Evolutionary conservation across 192 early-diverging fungal species (phyloP).

Genomic region (Linderina pennispora): DNA sequence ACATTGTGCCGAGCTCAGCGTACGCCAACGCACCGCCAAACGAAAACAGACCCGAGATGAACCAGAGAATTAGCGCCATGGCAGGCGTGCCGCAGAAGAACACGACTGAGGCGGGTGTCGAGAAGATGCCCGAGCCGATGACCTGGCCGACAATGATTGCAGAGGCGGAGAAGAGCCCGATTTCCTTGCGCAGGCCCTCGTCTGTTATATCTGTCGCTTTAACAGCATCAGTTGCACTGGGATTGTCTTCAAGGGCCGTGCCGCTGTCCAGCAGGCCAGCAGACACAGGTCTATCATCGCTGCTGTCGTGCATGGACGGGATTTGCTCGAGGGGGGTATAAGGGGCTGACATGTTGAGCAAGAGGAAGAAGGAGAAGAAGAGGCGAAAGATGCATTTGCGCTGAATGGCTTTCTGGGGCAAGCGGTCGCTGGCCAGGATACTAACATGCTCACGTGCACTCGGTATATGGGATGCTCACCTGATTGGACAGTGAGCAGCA

Average conservation of each 20-base stretch:
- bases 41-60: constrained; percentile 63
- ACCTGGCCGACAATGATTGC: constrained; percentile 67
- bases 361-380: too few relatives aligned
- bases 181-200: constrained; percentile 32
- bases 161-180: constrained; percentile 53
- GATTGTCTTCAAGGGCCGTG: neutral
- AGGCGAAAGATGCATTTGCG: too few relatives aligned
- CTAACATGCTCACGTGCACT: too few relatives aligned
- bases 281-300: neutral
- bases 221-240: neutral
- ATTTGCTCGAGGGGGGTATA: too few relatives aligned
- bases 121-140: constrained; percentile 76
- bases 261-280: neutral
- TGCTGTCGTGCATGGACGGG: too few relatives aligned
- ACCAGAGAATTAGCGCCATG: constrained; percentile 67
- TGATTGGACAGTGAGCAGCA: too few relatives aligned
- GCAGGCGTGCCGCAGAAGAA: constrained; percentile 58
- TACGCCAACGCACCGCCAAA: constrained; percentile 80
- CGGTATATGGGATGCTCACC: too few relatives aligned
- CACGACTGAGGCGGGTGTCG: constrained; percentile 67
- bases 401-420: too few relatives aligned
- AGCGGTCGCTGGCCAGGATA: too few relatives aligned
- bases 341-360: too few relatives aligned
- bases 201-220: constrained; percentile 16
- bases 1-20: constrained; percentile 82